Evolutionary conservation across 768 basidiomycete genomes (phyloP), one percentile per base, ranked within the genome.

Genomic region (Hebeloma cylindrosporum): DNA sequence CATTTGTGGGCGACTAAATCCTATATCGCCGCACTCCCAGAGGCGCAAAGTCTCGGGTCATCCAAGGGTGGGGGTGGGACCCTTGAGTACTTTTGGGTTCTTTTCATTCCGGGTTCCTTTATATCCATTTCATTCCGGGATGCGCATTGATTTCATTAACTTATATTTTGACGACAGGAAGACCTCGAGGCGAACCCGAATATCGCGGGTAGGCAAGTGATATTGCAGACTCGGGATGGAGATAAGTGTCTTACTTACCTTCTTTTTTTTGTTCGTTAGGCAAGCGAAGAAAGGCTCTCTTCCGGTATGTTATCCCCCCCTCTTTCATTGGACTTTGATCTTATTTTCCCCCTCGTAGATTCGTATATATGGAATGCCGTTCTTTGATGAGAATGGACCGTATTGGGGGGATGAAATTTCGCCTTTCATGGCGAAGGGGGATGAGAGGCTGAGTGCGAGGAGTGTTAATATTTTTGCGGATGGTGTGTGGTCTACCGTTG

Each of bases 51-150:
- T 69, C 75, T 17, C 75, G 72, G 50, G 82, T 82, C 60, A 73
- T 95, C 11, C 75, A 82, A 44, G 91, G 91, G 2, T 80, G 86
- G 62, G 93, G 93, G 1, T 95, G 93, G 92, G 89, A 95, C 60
- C 93, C 89, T 0, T 67, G 74, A 36, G 88, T 86, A 86, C 47
- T 46, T 25, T 29, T 51, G 13, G 41, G 35, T n/a, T 28, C 48
- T 32, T 45, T 50, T 47, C 53, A 50, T 9, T 31, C 40, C 5
- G 51, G 44, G 47, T 50, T 52, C 23, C 11, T 41, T n/a, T n/a
- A n/a, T n/a, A n/a, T n/a, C n/a, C n/a, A n/a, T n/a, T n/a, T n/a
- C n/a, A n/a, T n/a, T 30, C 16, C 29, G 29, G 29, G n/a, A n/a
- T n/a, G n/a, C n/a, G n/a, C n/a, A n/a, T n/a, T n/a, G n/a, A n/a